Conservation (phyloP, 2,329 filamentous ascomycete genomes). For the Fusarium sp. region DNA sequence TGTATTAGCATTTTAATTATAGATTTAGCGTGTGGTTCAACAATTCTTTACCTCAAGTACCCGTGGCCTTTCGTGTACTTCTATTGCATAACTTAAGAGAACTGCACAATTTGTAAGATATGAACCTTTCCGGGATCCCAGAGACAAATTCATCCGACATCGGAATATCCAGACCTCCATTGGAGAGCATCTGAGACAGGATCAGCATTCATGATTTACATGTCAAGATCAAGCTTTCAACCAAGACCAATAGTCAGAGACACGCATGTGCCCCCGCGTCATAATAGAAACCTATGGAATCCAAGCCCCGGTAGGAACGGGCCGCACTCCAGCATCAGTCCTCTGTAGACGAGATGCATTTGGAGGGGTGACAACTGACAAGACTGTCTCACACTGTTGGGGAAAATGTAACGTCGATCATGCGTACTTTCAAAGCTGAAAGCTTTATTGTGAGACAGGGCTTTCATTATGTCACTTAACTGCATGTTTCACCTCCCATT, state of each 20-base stretch:
- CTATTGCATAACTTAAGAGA: not conserved
- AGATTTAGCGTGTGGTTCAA: not conserved
- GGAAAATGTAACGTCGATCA: not conserved
- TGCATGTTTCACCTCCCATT: not conserved
- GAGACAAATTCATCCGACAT: not conserved
- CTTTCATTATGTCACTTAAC: rapidly evolving
- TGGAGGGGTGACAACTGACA: not conserved
- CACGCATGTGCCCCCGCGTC: not conserved
- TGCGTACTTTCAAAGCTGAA: not conserved
- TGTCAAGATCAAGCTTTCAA: not conserved
- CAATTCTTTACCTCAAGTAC: rapidly evolving
- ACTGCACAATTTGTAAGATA: not conserved
- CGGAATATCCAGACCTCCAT: not conserved
- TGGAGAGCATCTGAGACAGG: not conserved
- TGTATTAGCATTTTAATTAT: not conserved
- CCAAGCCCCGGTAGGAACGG: not conserved
- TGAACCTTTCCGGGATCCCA: no score
- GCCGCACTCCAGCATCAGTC: not conserved
- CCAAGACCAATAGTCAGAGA: not conserved
- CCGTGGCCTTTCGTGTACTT: rapidly evolving
- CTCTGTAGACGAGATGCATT: not conserved
- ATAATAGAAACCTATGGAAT: not conserved
- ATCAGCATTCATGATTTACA: not conserved
- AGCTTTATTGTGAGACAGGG: not conserved
- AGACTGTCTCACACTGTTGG: not conserved